Conservation (phyloP, 192 early-diverging fungal species). For the Rhizoclosmatium globosum region DNA sequence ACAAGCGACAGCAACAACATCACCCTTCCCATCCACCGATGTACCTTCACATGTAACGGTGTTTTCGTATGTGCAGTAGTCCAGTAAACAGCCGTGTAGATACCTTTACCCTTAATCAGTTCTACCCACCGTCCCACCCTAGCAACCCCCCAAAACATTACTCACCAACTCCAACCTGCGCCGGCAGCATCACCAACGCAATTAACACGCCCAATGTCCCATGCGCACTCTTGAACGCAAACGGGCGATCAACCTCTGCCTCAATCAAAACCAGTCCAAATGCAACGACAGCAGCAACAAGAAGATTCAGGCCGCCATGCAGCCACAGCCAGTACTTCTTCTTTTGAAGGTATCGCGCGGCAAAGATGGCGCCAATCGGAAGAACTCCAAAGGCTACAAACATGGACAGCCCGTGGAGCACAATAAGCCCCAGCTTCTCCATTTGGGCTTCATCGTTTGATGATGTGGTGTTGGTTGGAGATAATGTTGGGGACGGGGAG, state of each 20-base stretch:
- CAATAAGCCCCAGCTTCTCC: too few relatives aligned
- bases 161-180: conserved; percentile 22
- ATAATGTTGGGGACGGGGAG: too few relatives aligned
- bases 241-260: neutral
- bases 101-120: neutral
- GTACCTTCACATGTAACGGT: neutral
- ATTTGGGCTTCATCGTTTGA: too few relatives aligned
- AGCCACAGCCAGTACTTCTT: conserved; percentile 52
- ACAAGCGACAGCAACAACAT: neutral
- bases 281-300: conserved; percentile 13
- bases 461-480: too few relatives aligned
- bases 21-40: conserved; percentile 8
- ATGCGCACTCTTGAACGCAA: neutral
- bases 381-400: neutral
- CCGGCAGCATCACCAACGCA: conserved; percentile 30
- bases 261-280: conserved; percentile 30
- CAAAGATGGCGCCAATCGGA: neutral
- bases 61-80: neutral
- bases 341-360: conserved; percentile 27
- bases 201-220: conserved; percentile 6
- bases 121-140: too few relatives aligned
- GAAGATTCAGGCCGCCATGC: conserved; percentile 44
- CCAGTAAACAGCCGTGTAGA: neutral
- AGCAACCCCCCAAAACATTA: too few relatives aligned
- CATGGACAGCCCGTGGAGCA: neutral